Base-by-base conservation (phyloP, 2,329 filamentous ascomycete genomes). In the Fusarium sp. region DNA sequence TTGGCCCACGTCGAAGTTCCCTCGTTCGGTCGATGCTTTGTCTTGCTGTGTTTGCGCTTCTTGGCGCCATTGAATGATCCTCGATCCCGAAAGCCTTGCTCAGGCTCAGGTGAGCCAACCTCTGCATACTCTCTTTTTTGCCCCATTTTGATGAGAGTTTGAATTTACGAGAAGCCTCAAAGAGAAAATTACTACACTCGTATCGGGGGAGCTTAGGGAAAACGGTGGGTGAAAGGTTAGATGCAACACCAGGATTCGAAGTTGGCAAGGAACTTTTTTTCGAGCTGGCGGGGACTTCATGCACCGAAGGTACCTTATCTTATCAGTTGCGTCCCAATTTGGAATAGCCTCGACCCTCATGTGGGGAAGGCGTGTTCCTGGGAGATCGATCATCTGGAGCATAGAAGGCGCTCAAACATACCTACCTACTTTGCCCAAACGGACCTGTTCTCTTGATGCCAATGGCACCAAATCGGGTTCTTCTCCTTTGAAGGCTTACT, bases 1-100 rank as follows among this genome's bases (percentile, higher is more conserved):
- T 92, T 94, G 52, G 92, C 84, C 74, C 87, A 87, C 76, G 88
- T 88, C 47, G 89, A 79, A 57, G 80, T 84, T 49, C 83, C 82
- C 33, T 84, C 80, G 65, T 81, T 84, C 13, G 80, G 78, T 63
- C 81, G 81, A 72, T 80, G 77, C 71, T 81, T 85, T 55, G 71
- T 64, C 61, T 76, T 67, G 56, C 62, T 74, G 43, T 76, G 76
- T 62, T 82, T 82, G 62, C 71, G 76, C 53, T 78, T 81, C 72
- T 79, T 79, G 34, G 63, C 61, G 53, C 57, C 68, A 31, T 68
- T 61, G 67, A 65, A 70, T 21, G 62, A 45, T 44, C 50, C 55
- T 43, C 49, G 43, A 39, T 67, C 67, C n/a, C 51, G 62, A 39
- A 44, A 62, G 26, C 26, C 65, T 45, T 78, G 73, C 43, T 71